These are phyloP conservation scores for Mortierella sp. DNA, from an alignment of 371 early-diverging fungal genomes.

Conservation along the genomic window DNA sequence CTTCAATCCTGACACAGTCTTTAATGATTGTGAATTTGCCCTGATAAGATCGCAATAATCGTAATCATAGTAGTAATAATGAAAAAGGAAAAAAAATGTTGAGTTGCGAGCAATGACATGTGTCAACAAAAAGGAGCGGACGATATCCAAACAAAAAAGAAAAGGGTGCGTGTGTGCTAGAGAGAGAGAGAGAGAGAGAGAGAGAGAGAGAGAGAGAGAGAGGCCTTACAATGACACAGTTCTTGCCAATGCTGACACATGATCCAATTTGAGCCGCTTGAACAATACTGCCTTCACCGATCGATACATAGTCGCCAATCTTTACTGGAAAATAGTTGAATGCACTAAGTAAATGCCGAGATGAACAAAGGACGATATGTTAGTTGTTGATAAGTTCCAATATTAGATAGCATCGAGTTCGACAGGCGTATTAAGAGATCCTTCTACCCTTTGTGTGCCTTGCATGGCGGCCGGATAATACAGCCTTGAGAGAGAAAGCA, in stretches of 20 bases:
- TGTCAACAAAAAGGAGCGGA: background rate
- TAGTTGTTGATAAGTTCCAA: background rate
- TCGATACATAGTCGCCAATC: constrained; percentile 93
- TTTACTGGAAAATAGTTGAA: constrained; percentile 96
- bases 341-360: constrained; percentile 50
- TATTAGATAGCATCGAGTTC: background rate
- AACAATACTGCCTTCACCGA: constrained; percentile 89
- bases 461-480: constrained; percentile 94
- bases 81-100: background rate
- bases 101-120: constrained; percentile 1
- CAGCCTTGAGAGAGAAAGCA: constrained; percentile 82
- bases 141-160: background rate
- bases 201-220: too few species aligned
- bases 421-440: background rate
- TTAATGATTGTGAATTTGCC: constrained; percentile 96
- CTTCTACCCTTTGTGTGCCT: constrained; percentile 90
- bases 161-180: background rate
- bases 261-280: constrained; percentile 95
- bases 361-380: background rate
- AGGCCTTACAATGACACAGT: constrained; percentile 93
- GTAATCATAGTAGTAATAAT: constrained; percentile 2
- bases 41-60: constrained; percentile 65
- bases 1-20: constrained; percentile 90
- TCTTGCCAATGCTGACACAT: constrained; percentile 89
- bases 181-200: too few species aligned